Base-by-base conservation (phyloP, 2,329 filamentous ascomycete genomes). In the Verticillium nubilum region DNA sequence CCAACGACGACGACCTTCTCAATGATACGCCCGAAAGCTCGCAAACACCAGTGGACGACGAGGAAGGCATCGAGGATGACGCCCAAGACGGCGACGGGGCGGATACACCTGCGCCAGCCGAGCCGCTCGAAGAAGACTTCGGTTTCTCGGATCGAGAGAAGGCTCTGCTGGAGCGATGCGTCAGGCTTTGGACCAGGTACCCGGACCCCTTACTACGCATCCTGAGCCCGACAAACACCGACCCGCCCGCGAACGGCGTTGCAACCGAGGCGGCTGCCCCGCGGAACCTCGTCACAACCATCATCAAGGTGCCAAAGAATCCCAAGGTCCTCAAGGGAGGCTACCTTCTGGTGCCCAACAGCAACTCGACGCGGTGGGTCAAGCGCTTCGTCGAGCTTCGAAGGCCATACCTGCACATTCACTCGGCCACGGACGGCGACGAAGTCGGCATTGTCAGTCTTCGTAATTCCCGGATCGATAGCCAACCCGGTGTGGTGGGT, bases 341-440 rank as follows among this genome's bases (percentile, higher is more conserved):
- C 17, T 96, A 95, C 72, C 83, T 99, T 17, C 81, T 98, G 52
- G 90, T 91, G 2, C 92, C 92, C 0, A 92, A 92, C 69, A 88
- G 87, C 59, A 88, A 91, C 58, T 91, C 88, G 35, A 90, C 87
- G 25, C 86, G 89, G 62, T 99, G 95, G 95, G 84, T 95, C 28
- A 91, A 93, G 67, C 88, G 94, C 50, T 98, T 96, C 69, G 91
- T 97, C 56, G 95, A 99, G 75, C 83, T 99, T 28, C 86, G 95
- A 31, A 84, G 90, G 57, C 95, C 95, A 0, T 99, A 98, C 71
- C 81, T 99, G 58, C 92, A 98, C 73, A 85, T 99, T 35, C 91
- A 98, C 75, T 90, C 86, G 26, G 87, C 89, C 0, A 86, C 88
- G 0, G 90, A 96, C 47, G 93, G 94, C 19, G 95, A 98, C 66